phyloP scores from a whole-genome alignment of 1,284 basidiomycete genomes.

The Phenoliferia sp. region DNA sequence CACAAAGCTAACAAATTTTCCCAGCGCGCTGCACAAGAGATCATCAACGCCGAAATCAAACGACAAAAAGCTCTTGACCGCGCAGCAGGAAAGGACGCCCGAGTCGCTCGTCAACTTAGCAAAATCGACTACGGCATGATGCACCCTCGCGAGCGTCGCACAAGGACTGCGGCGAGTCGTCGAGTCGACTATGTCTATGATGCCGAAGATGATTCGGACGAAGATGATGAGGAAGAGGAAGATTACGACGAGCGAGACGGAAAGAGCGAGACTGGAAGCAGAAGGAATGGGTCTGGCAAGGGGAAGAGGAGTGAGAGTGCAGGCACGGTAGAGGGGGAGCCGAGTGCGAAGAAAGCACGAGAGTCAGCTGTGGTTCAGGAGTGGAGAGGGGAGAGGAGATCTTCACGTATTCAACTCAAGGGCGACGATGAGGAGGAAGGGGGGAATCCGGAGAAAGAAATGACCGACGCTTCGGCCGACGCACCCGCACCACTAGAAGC shows the following conservation, averaged over 20 bases:
- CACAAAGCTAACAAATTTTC: background rate
- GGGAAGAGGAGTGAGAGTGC: background rate
- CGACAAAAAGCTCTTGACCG: no score
- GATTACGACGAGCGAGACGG: conserved; percentile 2
- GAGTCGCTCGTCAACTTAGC: no score
- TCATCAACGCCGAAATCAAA: conserved; percentile 1
- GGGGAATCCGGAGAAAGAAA: background rate
- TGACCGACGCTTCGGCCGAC: no score
- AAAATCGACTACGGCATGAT: no score
- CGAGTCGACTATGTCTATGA: background rate
- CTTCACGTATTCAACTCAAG: conserved; percentile 1
- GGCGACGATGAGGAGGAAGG: background rate
- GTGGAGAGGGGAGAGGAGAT: background rate
- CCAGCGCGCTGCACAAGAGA: conserved; percentile 13
- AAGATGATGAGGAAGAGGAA: conserved; percentile 12
- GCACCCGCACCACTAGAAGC: no score
- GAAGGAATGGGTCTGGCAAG: background rate
- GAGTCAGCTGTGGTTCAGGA: background rate
- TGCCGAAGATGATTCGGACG: background rate
- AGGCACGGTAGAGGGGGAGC: no score
- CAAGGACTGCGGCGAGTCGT: background rate
- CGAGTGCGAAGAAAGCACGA: no score
- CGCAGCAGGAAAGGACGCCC: no score
- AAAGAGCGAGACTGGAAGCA: background rate
- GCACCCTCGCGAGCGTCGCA: conserved; percentile 7